Evolutionary conservation across 1,284 basidiomycete genomes (phyloP).

Genomic region (Ganoderma sinense): DNA sequence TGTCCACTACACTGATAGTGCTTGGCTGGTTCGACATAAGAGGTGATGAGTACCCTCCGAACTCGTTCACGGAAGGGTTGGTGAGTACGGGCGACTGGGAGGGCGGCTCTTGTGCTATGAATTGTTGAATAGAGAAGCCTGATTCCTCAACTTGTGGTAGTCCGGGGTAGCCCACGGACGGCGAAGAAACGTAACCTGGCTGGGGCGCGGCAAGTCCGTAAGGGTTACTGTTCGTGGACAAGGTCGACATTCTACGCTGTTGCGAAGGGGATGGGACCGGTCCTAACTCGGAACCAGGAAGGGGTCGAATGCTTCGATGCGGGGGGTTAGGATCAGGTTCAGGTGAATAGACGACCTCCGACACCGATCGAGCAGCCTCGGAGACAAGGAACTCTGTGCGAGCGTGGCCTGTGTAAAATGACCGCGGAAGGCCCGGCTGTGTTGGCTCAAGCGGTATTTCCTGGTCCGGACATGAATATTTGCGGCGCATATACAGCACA

Average conservation of each 20-base stretch:
- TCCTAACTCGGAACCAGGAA: constrained; percentile 25
- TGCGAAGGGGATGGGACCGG: constrained; percentile 18
- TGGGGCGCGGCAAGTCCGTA: constrained; percentile 6
- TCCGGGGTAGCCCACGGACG: constrained; percentile 15
- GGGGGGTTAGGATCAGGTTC: constrained; percentile 43
- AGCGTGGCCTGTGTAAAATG: constrained; percentile 72
- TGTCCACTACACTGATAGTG: constrained; percentile 31
- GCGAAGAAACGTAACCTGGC: constrained; percentile 6
- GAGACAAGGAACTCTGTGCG: constrained; percentile 67
- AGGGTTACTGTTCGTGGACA: constrained; percentile 11
- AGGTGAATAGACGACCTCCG: constrained; percentile 60
- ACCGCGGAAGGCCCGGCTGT: constrained; percentile 81
- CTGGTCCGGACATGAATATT: constrained; percentile 41
- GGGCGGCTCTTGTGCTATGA: constrained; percentile 19
- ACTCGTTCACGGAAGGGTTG: constrained; percentile 32
- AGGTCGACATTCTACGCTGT: constrained; percentile 12
- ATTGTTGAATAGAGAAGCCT: constrained; percentile 23
- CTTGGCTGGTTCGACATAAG: constrained; percentile 28
- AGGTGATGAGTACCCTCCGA: constrained; percentile 31
- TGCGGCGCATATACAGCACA: neutral
- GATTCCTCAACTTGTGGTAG: constrained; percentile 28
- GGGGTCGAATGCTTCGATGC: constrained; percentile 26
- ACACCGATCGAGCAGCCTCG: constrained; percentile 69
- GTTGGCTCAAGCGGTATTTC: constrained; percentile 87
- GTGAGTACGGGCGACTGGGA: constrained; percentile 11